Conservation (phyloP, 2,329 filamentous ascomycete species). For the Blumeria hordei region DNA sequence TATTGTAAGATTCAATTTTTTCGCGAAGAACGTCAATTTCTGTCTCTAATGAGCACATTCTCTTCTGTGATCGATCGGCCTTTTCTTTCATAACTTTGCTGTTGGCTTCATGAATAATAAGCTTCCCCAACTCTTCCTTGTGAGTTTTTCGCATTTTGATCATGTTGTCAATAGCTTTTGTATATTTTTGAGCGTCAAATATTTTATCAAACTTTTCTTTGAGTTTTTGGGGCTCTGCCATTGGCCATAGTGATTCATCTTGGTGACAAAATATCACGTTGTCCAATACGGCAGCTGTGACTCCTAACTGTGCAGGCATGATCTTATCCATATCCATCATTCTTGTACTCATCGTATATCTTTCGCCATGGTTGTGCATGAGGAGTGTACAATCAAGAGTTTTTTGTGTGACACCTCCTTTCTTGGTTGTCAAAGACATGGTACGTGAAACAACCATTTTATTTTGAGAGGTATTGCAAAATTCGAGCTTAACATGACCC, state of each 20-base stretch:
- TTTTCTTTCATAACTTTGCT: slow-evolving; percentile 69
- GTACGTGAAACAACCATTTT: slow-evolving; percentile 67
- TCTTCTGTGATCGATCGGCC: slow-evolving; percentile 46
- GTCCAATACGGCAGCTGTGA: slow-evolving; percentile 73
- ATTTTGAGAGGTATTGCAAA: slow-evolving; percentile 52
- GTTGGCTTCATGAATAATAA: slow-evolving; percentile 51
- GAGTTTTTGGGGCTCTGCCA: slow-evolving; percentile 63
- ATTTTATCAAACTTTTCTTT: slow-evolving; percentile 97
- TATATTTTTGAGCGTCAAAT: slow-evolving; percentile 91
- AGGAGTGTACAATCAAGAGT: slow-evolving; percentile 61
- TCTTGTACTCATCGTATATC: slow-evolving; percentile 52
- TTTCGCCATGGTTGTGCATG: slow-evolving; percentile 58
- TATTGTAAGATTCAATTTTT: slow-evolving; percentile 25
- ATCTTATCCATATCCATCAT: slow-evolving; percentile 62
- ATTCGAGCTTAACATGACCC: slow-evolving; percentile 78
- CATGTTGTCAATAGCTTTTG: slow-evolving; percentile 89
- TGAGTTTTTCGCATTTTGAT: slow-evolving; percentile 68
- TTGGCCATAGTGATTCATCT: slow-evolving; percentile 89
- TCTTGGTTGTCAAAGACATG: slow-evolving; percentile 69
- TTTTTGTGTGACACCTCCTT: slow-evolving; percentile 49
- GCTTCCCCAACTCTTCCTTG: slow-evolving; percentile 45
- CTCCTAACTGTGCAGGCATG: slow-evolving; percentile 68
- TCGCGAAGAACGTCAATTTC: slow-evolving; percentile 38
- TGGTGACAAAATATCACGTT: slow-evolving; percentile 97
- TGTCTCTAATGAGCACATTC: slow-evolving; percentile 35